A percentile compares a stretch with the other conserved stretches of the same genome.
Conservation (phyloP, 352 stramenopile species). For the Hyaloperonospora brassicae region DNA sequence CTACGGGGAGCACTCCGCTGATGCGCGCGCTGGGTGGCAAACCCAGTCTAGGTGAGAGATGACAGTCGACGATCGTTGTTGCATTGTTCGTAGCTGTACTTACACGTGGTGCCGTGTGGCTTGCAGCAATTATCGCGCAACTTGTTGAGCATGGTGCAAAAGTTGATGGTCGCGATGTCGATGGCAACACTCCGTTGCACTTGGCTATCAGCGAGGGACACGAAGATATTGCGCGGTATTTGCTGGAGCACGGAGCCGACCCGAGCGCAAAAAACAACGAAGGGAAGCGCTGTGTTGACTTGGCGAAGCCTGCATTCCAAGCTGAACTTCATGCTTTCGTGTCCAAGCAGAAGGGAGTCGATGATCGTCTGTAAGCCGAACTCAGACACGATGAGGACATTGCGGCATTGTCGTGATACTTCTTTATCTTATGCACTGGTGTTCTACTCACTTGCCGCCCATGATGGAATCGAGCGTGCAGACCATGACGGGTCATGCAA, state of each 20-base stretch:
- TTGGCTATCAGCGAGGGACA: slow-evolving; percentile 58
- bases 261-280: slow-evolving; percentile 50
- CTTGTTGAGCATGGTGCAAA: slow-evolving; percentile 57
- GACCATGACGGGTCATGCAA: too few relatives aligned
- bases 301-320: slow-evolving; percentile 41
- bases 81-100: neutral
- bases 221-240: slow-evolving; percentile 48
- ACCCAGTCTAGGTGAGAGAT: slow-evolving; percentile 37
- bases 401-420: too few relatives aligned
- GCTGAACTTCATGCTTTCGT: slow-evolving; percentile 32
- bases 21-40: slow-evolving; percentile 52
- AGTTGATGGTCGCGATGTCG: slow-evolving; percentile 45
- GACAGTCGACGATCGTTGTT: neutral
- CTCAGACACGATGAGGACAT: neutral
- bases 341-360: slow-evolving; percentile 15
- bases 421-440: too few relatives aligned
- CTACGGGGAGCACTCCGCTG: slow-evolving; percentile 52
- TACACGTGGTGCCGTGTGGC: neutral
- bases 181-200: slow-evolving; percentile 64
- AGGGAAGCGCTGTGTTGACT: slow-evolving; percentile 44
- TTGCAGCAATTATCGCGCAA: slow-evolving; percentile 44
- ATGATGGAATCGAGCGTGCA: too few relatives aligned
- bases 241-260: slow-evolving; percentile 51
- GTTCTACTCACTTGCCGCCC: too few relatives aligned
- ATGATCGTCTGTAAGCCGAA: slow-evolving; percentile 4